Base-by-base conservation (phyloP, 495 filamentous ascomycete genomes). In the Penicillium taxi region DNA sequence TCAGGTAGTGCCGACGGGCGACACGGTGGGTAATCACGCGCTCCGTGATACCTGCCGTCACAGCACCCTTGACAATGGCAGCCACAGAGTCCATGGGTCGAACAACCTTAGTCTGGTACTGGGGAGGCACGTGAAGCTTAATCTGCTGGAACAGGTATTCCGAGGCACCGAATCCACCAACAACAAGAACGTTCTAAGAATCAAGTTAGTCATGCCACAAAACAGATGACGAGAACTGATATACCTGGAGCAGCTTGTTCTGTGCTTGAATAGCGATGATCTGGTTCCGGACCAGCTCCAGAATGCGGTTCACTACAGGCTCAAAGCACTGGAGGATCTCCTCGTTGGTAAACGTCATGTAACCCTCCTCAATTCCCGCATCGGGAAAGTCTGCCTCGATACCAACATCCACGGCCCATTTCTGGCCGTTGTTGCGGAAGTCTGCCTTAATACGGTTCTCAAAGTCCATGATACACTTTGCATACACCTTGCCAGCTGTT, bases 1-100 rank as follows among this genome's bases (percentile, higher is more conserved):
- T 96, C 39, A 98, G 86, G 58, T 98, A 98, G 63, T 98, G 91
- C 24, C 91, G 80, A 61, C 91, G 84, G n/a, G 91, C 91, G 38
- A 98, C 86, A 72, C 91, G 91, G 46, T 90, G 88, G 3, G 93
- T 98, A 52, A 98, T 79, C 43, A 98, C 84, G 41, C 89, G 80
- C 56, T 98, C 93, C 1, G 89, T 95, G 50, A 98, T 96, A 68
- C 91, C 91, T 26, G 91, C 83, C 0, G 83, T 87, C 33, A 86
- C 82, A 24, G 82, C 82, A 39, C 82, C 82, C 57, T 86, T 86
- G 52, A 86, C 82, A 26, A 86, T 86, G 29, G 82, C 82, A 15
- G 82, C 82, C 20, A 86, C 82, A 2, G 82, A 85, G 61, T 86
- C 82, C 82, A 86, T 86, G 12, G 82, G 82, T n/a, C 82, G 77